These are phyloP conservation scores for Herpetomonas tarakana DNA, from an alignment of 208 protist genomes.

Conservation along the genomic window DNA sequence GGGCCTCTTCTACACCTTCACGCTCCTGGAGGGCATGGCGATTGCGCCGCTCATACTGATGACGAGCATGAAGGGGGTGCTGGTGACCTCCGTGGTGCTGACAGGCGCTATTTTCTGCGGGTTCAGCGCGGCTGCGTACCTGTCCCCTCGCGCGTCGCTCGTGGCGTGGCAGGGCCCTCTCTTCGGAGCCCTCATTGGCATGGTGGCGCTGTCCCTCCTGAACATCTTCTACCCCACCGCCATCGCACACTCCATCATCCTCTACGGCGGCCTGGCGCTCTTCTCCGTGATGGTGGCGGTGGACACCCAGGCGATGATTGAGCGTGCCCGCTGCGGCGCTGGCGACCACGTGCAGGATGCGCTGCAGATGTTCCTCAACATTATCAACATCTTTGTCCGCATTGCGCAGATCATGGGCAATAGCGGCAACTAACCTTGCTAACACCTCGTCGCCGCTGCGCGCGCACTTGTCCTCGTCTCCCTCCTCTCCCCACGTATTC, in stretches of 20 bases:
- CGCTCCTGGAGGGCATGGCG: conserved; percentile 80
- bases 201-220: conserved; percentile 78
- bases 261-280: conserved; percentile 86
- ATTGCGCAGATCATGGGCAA: conserved; percentile 84
- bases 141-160: conserved; percentile 73
- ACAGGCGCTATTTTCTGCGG: conserved; percentile 83
- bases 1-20: conserved; percentile 76
- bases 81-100: conserved; percentile 73
- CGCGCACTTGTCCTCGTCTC: too few relatives aligned
- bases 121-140: conserved; percentile 82
- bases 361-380: conserved; percentile 80
- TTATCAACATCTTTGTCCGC: conserved; percentile 88
- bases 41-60: conserved; percentile 73
- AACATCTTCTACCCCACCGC: conserved; percentile 87
- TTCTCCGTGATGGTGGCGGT: conserved; percentile 80
- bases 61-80: conserved; percentile 74
- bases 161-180: conserved; percentile 84
- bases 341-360: conserved; percentile 84
- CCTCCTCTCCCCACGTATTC: too few relatives aligned
- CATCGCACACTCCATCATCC: conserved; percentile 78
- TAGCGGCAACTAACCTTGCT: conserved; percentile 24
- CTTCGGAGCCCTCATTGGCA: conserved; percentile 79
- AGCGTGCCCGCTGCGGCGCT: conserved; percentile 77
- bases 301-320: conserved; percentile 90
- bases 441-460: too few relatives aligned